Evolutionary conservation across 768 basidiomycete species (phyloP).

Genomic region (Mycena rebaudengoi): DNA sequence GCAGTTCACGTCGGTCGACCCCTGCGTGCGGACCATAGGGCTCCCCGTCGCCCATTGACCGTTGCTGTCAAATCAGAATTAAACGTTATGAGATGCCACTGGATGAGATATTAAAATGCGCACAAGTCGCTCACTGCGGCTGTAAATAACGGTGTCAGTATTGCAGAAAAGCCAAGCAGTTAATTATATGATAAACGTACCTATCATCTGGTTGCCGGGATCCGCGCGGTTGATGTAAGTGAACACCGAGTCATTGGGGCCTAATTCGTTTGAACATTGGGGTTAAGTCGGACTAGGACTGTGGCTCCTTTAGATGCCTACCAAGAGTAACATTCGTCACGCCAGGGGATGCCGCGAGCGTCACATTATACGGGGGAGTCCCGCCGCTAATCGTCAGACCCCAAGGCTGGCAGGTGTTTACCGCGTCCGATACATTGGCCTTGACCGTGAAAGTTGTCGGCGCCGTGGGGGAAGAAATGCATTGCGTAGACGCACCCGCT

Average conservation of each 20-base stretch:
- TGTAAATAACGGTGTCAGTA: constrained; percentile 22
- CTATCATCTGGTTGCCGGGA: constrained; percentile 47
- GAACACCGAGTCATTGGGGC: constrained; percentile 42
- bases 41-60: constrained; percentile 48
- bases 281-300: too few species aligned
- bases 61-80: constrained; percentile 36
- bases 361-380: constrained; percentile 53
- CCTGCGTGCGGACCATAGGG: constrained; percentile 39
- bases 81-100: not conserved
- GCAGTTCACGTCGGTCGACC: constrained; percentile 10
- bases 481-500: constrained; percentile 27
- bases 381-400: constrained; percentile 53
- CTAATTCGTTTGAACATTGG: not conserved
- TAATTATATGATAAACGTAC: constrained; percentile 36
- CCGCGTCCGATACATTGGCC: constrained; percentile 38
- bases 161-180: too few species aligned
- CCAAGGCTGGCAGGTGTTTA: constrained; percentile 58
- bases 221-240: constrained; percentile 53
- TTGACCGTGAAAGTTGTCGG: constrained; percentile 39
- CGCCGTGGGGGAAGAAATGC: constrained; percentile 19
- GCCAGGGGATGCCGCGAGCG: constrained; percentile 45
- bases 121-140: constrained; percentile 54
- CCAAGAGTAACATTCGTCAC: constrained; percentile 53
- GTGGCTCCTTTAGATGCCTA: constrained; percentile 1
- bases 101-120: constrained; percentile 29